A percentile compares a stretch with the other conserved stretches of the same genome.
phyloP scores from a whole-genome alignment of 1,139 yeast species.

The Yamadazyma diospyri region DNA sequence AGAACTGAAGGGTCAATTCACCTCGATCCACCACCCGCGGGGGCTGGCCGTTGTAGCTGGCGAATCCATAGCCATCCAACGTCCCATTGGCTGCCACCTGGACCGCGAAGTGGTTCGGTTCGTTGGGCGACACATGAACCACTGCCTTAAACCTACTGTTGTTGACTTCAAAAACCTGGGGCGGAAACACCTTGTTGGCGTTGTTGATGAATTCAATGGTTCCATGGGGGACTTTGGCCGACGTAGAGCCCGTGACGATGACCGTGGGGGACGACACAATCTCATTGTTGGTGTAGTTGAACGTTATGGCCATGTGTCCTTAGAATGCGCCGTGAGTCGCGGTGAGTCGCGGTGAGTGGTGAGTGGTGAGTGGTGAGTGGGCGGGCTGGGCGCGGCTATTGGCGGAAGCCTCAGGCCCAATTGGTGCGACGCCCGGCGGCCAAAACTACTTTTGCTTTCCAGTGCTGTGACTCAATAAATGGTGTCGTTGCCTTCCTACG shows the following conservation, averaged over 20 bases:
- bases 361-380: no score
- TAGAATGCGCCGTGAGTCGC: no score
- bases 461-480: no score
- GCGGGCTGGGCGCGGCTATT: no score
- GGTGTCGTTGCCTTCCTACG: no score
- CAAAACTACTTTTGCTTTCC: no score
- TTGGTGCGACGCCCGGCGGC: no score
- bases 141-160: conserved; percentile 72
- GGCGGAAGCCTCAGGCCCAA: no score
- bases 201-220: conserved; percentile 35
- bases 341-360: no score
- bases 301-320: conserved; percentile 30
- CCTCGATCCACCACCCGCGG: conserved; percentile 22
- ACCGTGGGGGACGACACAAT: conserved; percentile 43
- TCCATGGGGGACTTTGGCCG: conserved; percentile 20
- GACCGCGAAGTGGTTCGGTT: conserved; percentile 39
- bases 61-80: conserved; percentile 28
- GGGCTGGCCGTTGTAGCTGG: conserved; percentile 17
- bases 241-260: conserved; percentile 31
- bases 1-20: conserved; percentile 40
- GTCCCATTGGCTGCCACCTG: conserved; percentile 23
- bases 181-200: conserved; percentile 55
- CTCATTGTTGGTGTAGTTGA: conserved; percentile 34
- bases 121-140: conserved; percentile 67
- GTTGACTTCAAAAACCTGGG: conserved; percentile 68